Evolutionary conservation across 1,284 basidiomycete genomes (phyloP), one percentile per base, ranked within the genome.

Genomic region (Trichosporon sp.): DNA sequence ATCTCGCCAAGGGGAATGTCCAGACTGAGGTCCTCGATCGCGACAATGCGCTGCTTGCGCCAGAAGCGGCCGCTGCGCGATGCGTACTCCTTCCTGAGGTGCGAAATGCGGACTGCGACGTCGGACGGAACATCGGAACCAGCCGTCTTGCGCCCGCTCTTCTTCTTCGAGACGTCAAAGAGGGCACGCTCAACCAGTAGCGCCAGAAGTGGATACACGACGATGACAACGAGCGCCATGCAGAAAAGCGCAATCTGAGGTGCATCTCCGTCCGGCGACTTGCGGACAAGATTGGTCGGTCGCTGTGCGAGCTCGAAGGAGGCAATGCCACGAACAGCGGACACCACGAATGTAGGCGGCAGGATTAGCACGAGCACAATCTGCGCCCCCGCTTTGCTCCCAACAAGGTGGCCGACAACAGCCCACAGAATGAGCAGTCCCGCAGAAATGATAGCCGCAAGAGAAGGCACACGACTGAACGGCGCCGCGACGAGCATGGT

Each of bases 261-360:
- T n/a, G 88, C 77, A 10, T 84, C 78, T 62, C 83, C 82, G 66
- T 87, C 85, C 1, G 88, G 88, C 73, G 89, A 87, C 0, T 81
- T 80, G 44, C 84, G 80, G 14, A 86, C 63, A 1, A 85, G 71
- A 65, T 86, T 82, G 0, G 87, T 85, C 2, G 84, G 74, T 46
- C 84, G 73, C 46, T 83, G 80, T 59, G 86, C 78, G 49, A 83
- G 83, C 75, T 91, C 89, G 69, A 84, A 91, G 8, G 87, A 87
- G 60, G 85, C 84, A 4, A 90, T 84, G 2, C 84, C 84, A 46
- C 87, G 83, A 23, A 86, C 84, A 14, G 86, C 85, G 68, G 89
- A 91, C 13, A 89, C 83, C 69, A 88, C 90, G 75, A 86, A 90
- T 11, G 85, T 85, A 0, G 89, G 87, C 0, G 89, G 90, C 73